Base-by-base conservation (phyloP, 2,329 filamentous ascomycete species). In the Periconia sp. region DNA sequence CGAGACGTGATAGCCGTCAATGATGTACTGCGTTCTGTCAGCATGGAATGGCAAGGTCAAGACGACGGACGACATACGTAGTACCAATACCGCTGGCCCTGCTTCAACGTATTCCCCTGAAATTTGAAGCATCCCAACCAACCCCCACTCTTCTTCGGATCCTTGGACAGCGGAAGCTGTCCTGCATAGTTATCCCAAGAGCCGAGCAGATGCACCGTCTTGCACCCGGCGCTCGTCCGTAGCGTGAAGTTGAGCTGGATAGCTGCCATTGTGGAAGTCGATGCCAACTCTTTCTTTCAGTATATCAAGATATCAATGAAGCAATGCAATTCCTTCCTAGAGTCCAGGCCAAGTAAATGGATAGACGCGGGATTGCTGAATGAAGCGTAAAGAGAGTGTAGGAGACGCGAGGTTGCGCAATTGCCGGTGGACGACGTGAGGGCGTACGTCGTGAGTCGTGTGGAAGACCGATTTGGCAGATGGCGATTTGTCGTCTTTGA, bases 91-190 rank as follows among this genome's bases (percentile, higher is more conserved):
- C 92, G 87, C 71, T 89, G 85, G 71, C 92, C 91, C 63, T 89
- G 80, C 79, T 92, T 86, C 63, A 97, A 83, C 48, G 89, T 92
- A 51, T 84, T 77, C 70, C 87, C 87, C 76, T 94, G 88, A 78
- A 99, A 96, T 77, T 90, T 87, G 81, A 99, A 96, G 66, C 90
- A 95, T 68, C 92, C 94, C 73, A 92, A 89, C 91, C 92, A 97
- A 61, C 88, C 88, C 69, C 91, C 91, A 43, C 87, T 84, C 80
- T 96, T 96, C 75, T 86, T 86, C 35, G 87, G 82, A 67, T 96
- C 90, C 79, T 91, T 92, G 76, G 91, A 90, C 62, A 97, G 88
- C 43, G 92, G 92, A 64, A 96, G 89, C 76, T 96, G 92, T 59
- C 90, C 89, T 61, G 83, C 80, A 83, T 99, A 99, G 81, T 89